Evolutionary conservation across 768 basidiomycete genomes (phyloP), one percentile per base, ranked within the genome.

Genomic region (Gautieria morchelliformis): DNA sequence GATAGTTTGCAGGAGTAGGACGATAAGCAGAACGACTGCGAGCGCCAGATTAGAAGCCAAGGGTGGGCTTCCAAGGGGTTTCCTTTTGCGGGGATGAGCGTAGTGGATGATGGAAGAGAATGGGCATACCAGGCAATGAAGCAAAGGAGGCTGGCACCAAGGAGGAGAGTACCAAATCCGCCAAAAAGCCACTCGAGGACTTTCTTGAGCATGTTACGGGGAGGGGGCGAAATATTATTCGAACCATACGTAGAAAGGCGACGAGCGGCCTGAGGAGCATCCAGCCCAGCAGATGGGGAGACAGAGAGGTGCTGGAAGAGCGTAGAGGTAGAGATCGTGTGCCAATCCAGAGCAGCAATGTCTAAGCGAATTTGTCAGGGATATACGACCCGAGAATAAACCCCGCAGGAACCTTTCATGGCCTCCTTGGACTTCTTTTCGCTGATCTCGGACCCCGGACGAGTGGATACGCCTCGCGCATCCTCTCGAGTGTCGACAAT

Each of bases 31-130:
- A 12, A 84, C 75, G 35, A 84, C 68, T 1, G 81, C 83, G 5
- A 85, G 72, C 8, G 81, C 84, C 24, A 85, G 72, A 62, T 84
- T 83, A 14, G 82, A 75, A 0, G 72, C 72, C 11, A 70, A 64
- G 8, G 83, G 83, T 1, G 80, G 78, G 33, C 79, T 72, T 2
- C 83, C 83, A 14, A 85, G 73, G 0, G 84, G 83, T 67, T 76
- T 77, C 81, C 80, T 81, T 59, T 1, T 48, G 4, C 32, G 14
- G 64, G 24, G 70, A 32, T 5, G 58, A 42, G 37, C 30, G 59
- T 42, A 48, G 12, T 41, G 35, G 32, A 52, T 17, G 17, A 39
- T 52, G 46, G 39, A 48, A 33, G 22, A 22, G 44, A 27, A 33
- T 15, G n/a, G 5, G 20, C 65, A 32, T 51, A 74, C 75, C 72